A percentile compares a stretch with the other conserved stretches of the same genome.
Evolutionary conservation across 768 basidiomycete genomes (phyloP).

Genomic region (Tremella yokohamensis): DNA sequence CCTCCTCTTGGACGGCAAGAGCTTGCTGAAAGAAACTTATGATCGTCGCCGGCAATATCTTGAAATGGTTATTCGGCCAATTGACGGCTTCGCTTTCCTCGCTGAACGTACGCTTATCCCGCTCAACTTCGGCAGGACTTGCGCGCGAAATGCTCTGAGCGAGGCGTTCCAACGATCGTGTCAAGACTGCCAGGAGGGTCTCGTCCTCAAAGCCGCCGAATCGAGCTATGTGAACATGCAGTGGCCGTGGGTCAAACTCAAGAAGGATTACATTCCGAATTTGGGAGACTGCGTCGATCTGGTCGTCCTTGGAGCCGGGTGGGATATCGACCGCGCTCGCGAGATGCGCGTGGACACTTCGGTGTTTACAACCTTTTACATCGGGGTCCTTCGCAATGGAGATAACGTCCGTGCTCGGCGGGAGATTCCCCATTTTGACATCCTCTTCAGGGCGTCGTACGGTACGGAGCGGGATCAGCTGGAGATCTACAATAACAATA

Average conservation of each 20-base stretch:
- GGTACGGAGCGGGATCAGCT: conserved; percentile 66
- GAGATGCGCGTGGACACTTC: conserved; percentile 70
- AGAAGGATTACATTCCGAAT: conserved; percentile 78
- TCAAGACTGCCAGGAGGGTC: conserved; percentile 47
- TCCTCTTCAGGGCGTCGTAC: conserved; percentile 74
- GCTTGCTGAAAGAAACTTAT: conserved; percentile 61
- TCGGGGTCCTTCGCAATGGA: conserved; percentile 64
- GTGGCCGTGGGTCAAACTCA: conserved; percentile 76
- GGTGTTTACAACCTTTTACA: conserved; percentile 73
- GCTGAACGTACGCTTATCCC: conserved; percentile 60
- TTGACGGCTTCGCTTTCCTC: conserved; percentile 61
- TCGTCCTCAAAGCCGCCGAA: conserved; percentile 72
- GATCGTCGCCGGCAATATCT: conserved; percentile 61
- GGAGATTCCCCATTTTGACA: conserved; percentile 62
- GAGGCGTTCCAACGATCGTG: conserved; percentile 14
- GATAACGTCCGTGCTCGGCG: conserved; percentile 47
- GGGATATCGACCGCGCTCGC: conserved; percentile 74
- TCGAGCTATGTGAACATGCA: conserved; percentile 64
- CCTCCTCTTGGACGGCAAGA: conserved; percentile 63
- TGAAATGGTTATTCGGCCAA: conserved; percentile 58
- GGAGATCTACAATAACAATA: conserved; percentile 67
- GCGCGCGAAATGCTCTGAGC: conserved; percentile 19
- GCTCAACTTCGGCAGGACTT: conserved; percentile 40
- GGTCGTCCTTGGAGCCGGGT: conserved; percentile 69
- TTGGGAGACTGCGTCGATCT: conserved; percentile 78